Evolutionary conservation across 345 rosid genomes (phyloP), one percentile per base, ranked within the genome.

Genomic region (Eucalyptus curtisii): DNA sequence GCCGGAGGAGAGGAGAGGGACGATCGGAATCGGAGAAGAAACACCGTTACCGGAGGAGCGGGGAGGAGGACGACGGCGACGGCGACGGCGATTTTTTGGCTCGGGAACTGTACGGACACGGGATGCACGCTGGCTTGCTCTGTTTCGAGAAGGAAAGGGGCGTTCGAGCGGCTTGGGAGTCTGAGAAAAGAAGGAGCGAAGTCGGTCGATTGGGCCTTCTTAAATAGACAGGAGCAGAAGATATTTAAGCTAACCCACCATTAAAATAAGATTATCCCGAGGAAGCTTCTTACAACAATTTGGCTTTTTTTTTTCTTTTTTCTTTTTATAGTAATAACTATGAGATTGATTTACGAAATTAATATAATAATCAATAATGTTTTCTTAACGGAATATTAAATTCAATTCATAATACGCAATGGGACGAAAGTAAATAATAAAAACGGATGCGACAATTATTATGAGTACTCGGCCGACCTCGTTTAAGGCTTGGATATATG

Each of bases 401-500:
- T 52, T 52, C 55, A 20, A 52, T 52, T 52, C 10, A 52, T 10
- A 52, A 19, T 7, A 52, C 1, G 24, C 10, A 52, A 19, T 19
- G 10, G 10, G 5, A 52, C 2, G 3, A 52, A 19, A 4, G 25
- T 52, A 52, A 7, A 19, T 19, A 52, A 52, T 22, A 52, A 52
- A 19, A 24, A 1, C 10, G 4, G 10, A 52, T 19, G 24, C 0
- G 4, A 52, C 24, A 3, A 52, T 52, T 52, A 52, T 19, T 9
- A 3, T 7, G 2, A 52, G 4, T 19, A 19, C 33, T 13, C 0
- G 2, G 1, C 15, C 2, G 33, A 61, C n/a, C 8, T 27, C 7
- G 5, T 55, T 22, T 27, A 66, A 31, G 57, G 25, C 24, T 52
- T 0, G 2, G 10, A 8, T 68, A 16, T 31, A 68, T 16, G 3